Conservation (phyloP, 768 basidiomycete genomes). For the Mrakia blollopis region DNA sequence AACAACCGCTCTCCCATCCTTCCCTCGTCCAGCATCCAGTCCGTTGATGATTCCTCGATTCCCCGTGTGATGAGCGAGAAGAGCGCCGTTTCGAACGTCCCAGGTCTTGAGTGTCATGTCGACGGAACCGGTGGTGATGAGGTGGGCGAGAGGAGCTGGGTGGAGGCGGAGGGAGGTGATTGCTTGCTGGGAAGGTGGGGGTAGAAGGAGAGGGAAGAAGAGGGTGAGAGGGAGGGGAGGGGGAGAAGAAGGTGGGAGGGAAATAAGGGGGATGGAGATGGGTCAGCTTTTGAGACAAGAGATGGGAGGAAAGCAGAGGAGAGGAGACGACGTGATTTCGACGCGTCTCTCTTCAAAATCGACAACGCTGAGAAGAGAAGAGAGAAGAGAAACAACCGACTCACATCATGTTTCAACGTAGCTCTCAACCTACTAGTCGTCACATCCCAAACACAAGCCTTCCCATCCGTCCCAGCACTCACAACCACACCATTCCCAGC, state of each 20-base stretch:
- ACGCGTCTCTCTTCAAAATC: not conserved
- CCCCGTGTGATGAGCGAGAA: conserved; percentile 74
- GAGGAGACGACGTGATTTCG: not conserved
- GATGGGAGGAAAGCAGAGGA: not conserved
- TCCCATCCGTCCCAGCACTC: conserved; percentile 88
- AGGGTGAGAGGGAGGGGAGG: not conserved
- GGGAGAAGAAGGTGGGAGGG: not conserved
- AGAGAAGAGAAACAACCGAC: conserved; percentile 36
- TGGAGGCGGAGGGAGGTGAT: conserved; percentile 73
- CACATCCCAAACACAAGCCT: conserved; percentile 91
- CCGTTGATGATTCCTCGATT: conserved; percentile 72
- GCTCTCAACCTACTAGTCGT: conserved; percentile 75
- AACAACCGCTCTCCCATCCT: conserved; percentile 48
- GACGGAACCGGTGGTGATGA: conserved; percentile 79
- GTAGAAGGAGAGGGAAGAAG: not conserved
- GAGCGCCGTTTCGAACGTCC: conserved; percentile 79
- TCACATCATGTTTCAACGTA: conserved; percentile 74
- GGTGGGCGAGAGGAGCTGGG: conserved; percentile 66
- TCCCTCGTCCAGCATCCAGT: conserved; percentile 57
- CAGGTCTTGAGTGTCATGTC: conserved; percentile 84
- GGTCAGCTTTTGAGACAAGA: conserved; percentile 17
- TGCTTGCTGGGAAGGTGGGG: conserved; percentile 68
- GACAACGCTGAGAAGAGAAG: not conserved
- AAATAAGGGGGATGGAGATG: not conserved
- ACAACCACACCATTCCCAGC: conserved; percentile 58